Evolutionary conservation across 1,139 yeast genomes (phyloP), one percentile per base, ranked within the genome.

Genomic region (Pichia sp.): DNA sequence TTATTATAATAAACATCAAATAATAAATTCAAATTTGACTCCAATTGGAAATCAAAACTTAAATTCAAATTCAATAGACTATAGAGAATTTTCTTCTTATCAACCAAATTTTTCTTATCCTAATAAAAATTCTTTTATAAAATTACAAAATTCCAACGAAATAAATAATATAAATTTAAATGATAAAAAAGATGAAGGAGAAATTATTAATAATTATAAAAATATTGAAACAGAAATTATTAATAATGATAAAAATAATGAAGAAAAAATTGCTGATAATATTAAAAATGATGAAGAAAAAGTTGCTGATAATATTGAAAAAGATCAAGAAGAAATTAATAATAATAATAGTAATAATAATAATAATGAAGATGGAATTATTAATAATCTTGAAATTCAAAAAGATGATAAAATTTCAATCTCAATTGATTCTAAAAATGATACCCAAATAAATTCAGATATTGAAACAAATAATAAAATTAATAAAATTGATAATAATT

Each of bases 401-500:
- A 4, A 9, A 35, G 11, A 16, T 16, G 16, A 16, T 16, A 16
- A 16, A 16, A 16, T 16, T 16, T 16, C 16, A 16, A 16, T 16
- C 16, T 16, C 16, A 16, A 16, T 16, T 16, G 16, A 16, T 16
- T 16, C 16, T 16, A 16, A 16, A 16, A 16, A 16, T 16, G 16
- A 16, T 16, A 16, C 16, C 16, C 16, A 16, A 16, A 16, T 16
- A 16, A 16, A 16, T 16, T 16, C 16, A 16, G 16, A 16, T 16
- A 16, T 16, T 16, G 16, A 16, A 16, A 16, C 16, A 16, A 16
- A 16, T 16, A 16, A 16, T 16, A 16, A 16, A 16, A 16, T 16
- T 16, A 16, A 16, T 16, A 16, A 16, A 16, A 16, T 16, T 16
- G 16, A 16, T 16, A 16, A 16, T 16, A n/a, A 72, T 26, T 26